Evolutionary conservation across 1,284 basidiomycete genomes (phyloP), one percentile per base, ranked within the genome.

Genomic region (Stereum hirsutum): DNA sequence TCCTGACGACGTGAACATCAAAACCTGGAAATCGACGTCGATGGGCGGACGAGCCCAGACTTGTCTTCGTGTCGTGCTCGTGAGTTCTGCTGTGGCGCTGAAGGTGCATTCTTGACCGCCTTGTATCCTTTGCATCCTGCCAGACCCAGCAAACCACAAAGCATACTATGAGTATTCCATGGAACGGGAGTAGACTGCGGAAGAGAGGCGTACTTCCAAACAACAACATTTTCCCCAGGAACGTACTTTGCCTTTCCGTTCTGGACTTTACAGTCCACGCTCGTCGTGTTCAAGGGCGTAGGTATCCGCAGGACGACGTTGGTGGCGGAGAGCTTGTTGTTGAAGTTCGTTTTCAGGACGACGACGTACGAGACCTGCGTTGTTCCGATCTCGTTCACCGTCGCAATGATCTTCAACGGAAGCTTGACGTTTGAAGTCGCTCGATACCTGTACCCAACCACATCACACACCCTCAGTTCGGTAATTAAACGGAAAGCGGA

Each of bases 191-290:
- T n/a, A n/a, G n/a, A n/a, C n/a, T n/a, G n/a, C n/a, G n/a, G n/a
- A n/a, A n/a, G n/a, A n/a, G n/a, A n/a, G n/a, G n/a, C 93, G 57
- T 60, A 95, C 93, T 97, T 98, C 96, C 96, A 99, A 0, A 98
- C 74, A 43, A 99, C 88, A 26, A 93, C 76, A 54, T 98, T 97
- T 63, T 99, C 96, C 0, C 77, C 88, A 0, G 95, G 93, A 1
- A 88, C 86, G 57, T 98, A 99, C 62, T 99, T 99, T 6, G 94
- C 96, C 68, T 99, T 99, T 4, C 96, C 96, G 38, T 78, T 78
- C 3, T 79, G 78, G 2, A 90, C 89, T 61, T 97, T 94, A 61
- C 89, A 92, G 45, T 94, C 89, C 8, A 93, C 93, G 21, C 73
- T 81, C 0, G 92, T 94, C 6, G 95, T 90, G 58, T 97, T 98